Evolutionary conservation across 371 early-diverging fungal genomes (phyloP), one percentile per base, ranked within the genome.

Genomic region (Rhizopus delemar): DNA sequence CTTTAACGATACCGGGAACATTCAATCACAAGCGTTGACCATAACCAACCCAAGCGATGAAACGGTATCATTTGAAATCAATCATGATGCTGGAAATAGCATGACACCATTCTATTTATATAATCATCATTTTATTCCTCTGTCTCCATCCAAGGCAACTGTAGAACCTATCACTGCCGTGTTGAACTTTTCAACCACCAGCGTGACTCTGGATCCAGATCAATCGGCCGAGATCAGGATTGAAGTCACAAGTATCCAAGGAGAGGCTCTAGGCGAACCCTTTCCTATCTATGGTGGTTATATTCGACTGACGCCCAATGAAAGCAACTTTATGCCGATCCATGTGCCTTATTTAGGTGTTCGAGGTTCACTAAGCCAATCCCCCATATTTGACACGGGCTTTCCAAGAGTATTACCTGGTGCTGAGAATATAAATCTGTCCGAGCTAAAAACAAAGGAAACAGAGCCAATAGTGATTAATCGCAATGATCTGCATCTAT

Each of bases 1-100:
- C 46, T 80, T 94, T 57, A 89, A 93, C 56, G 88, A 89, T 69
- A 84, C 88, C 15, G 60, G 63, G 60, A 13, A 46, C 63, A 9
- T 68, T 70, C 52, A 80, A 71, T 50, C 83, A 51, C 65, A 69
- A 41, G 51, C 63, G 3, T 73, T 78, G 54, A 69, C 65, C 11
- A 35, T 90, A 34, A 77, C 63, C 35, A 90, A 93, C 70, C 67
- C 62, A 5, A 80, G 80, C 56, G 73, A 71, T 48, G 41, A 69
- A n/a, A 58, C 69, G 0, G 73, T 73, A 48, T 75, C 77, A 41
- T 90, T 45, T 7, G 61, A 89, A 49, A 73, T 59, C 34, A 88
- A 91, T 72, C 67, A 58, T 3, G 80, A 38, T n/a, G 22, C 49
- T 1, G 0, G 38, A 5, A 41, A 49, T 6, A 54, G 46, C n/a